phyloP scores from a whole-genome alignment of 768 basidiomycete species.

The Pleurotus djamor region DNA sequence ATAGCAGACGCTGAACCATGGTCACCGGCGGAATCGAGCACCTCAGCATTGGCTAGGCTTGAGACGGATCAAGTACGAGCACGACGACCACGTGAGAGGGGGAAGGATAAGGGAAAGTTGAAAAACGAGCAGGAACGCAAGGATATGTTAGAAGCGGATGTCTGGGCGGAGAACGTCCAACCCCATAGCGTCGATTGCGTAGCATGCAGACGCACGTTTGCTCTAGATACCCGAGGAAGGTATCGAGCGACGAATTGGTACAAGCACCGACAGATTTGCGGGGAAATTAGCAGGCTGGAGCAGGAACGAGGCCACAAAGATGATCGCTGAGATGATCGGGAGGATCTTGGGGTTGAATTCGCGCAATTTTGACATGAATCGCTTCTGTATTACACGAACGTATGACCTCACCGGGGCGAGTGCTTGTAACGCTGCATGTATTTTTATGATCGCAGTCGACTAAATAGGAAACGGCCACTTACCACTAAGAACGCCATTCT shows the following conservation, averaged over 20 bases:
- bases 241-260: constrained; percentile 20
- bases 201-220: constrained; percentile 13
- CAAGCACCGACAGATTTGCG: constrained; percentile 17
- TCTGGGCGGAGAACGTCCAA: constrained; percentile 15
- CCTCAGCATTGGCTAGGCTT: not conserved
- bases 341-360: not conserved
- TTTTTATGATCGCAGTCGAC: not conserved
- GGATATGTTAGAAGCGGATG: constrained; percentile 14
- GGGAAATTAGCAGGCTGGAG: constrained; percentile 9
- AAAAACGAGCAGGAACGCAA: constrained; percentile 9
- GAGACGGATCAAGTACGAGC: not conserved
- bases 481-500: not conserved
- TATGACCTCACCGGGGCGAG: too few species aligned
- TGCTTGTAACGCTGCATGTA: not conserved
- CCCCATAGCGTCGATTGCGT: constrained; percentile 17
- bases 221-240: constrained; percentile 15
- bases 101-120: constrained; percentile 10
- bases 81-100: not conserved
- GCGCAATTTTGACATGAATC: not conserved
- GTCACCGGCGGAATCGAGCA: not conserved
- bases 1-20: not conserved
- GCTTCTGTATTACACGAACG: not conserved
- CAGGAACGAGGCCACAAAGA: not conserved
- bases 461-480: not conserved
- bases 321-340: not conserved